Percentiles rank a stretch among this genome's conserved stretches.
Evolutionary conservation across 2,329 filamentous ascomycete species (phyloP).

Genomic region (Alternaria sp.): DNA sequence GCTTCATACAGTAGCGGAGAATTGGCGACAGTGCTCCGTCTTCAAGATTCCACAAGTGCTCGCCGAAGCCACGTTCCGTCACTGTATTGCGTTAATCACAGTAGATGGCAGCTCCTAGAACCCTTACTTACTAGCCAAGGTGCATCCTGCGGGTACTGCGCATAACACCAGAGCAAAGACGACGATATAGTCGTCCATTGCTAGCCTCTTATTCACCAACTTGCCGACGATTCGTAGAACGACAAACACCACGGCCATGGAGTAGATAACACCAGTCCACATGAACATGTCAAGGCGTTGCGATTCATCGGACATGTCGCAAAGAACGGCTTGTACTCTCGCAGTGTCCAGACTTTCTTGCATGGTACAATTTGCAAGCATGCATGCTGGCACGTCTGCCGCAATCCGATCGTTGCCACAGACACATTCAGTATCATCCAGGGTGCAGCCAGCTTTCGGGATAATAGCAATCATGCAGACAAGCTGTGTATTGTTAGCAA

Average conservation of each 20-base stretch:
- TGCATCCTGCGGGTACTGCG: constrained; percentile 25
- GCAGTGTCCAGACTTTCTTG: constrained; percentile 23
- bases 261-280: constrained; percentile 19
- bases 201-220: constrained; percentile 19
- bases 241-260: constrained; percentile 20
- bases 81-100: constrained; percentile 18
- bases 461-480: constrained; percentile 21
- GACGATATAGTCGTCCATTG: constrained; percentile 29
- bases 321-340: constrained; percentile 30
- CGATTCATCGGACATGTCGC: constrained; percentile 24
- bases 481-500: constrained; percentile 15
- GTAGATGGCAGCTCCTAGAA: neutral
- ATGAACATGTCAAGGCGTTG: constrained; percentile 4
- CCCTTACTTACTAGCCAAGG: constrained; percentile 23
- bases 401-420: constrained; percentile 17
- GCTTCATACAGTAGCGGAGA: constrained; percentile 18
- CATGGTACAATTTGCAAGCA: constrained; percentile 34
- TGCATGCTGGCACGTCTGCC: constrained; percentile 13
- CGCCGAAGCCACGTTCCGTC: constrained; percentile 30
- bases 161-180: constrained; percentile 22
- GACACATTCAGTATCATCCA: constrained; percentile 24
- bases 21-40: constrained; percentile 13
- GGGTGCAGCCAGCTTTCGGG: constrained; percentile 18
- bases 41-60: constrained; percentile 28
- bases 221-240: constrained; percentile 20